Base-by-base conservation (phyloP, 345 rosid genomes). In the Erodium maritimum region DNA sequence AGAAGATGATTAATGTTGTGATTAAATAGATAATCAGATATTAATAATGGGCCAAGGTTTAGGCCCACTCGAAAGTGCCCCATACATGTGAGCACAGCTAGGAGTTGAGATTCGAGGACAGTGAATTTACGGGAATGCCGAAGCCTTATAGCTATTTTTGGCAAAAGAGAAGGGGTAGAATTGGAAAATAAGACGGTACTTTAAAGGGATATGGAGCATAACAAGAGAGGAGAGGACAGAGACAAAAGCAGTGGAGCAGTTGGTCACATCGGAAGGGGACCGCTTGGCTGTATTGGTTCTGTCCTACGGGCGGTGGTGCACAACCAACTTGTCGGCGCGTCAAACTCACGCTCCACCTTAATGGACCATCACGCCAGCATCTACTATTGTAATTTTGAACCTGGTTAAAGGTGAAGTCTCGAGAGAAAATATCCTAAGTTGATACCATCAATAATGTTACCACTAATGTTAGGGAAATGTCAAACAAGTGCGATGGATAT, bases 211-310 rank as follows among this genome's bases (percentile, higher is more conserved):
- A 22, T n/a, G 21, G 0, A 19, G 19, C 0, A 20, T 2, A 17
- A 11, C 2, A 17, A 51, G 19, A 20, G 21, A 17, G 19, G 12
- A 21, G 48, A 22, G 19, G 42, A 50, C 10, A 54, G 19, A 19
- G 61, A 51, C 66, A 52, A 19, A 9, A 57, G 59, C 56, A 53
- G 71, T 56, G 76, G 64, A 68, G 61, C 67, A n/a, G 76, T 61
- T 68, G 72, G 74, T 66, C 80, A 66, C 67, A 60, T 69, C 67
- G 8, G 54, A 55, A 55, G 64, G 73, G 74, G 74, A 72, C 76
- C 71, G 61, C 62, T 58, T 34, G 12, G 50, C 21, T 57, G 59
- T 33, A 55, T 33, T 56, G 46, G 56, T 29, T 59, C 33, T 25
- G 33, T 25, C 33, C 33, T 25, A 21, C 42, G 61, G 33, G 5